Evolutionary conservation across 805 yeast species (phyloP), one percentile per base, ranked within the genome.

Genomic region (Spencermartinsiella europaea): DNA sequence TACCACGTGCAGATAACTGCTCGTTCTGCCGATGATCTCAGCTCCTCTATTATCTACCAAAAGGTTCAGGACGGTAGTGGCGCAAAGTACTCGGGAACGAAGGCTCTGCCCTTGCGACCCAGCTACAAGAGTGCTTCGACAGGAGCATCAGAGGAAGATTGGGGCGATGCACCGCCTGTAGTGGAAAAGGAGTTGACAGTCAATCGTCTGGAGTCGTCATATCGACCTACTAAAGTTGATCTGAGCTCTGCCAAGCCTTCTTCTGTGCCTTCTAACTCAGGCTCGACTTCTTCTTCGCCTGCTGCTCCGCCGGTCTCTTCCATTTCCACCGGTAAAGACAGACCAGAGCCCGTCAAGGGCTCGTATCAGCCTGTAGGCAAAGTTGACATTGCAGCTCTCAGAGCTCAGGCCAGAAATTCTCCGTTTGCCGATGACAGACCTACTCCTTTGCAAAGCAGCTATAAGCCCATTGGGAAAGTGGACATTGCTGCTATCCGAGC

Each of bases 1-100:
- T 93, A 91, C 68, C 99, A 93, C 63, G 90, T 93, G 45, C 97
- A 93, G 67, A 81, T 93, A 54, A 89, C 96, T 41, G 98, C 98
- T n/a, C 81, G 98, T 68, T 95, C 87, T 61, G 72, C 77, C 37
- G 96, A 89, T 60, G 99, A 93, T 65, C 74, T 95, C 63, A 85
- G 87, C 57, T 84, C 85, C 38, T 74, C 74, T 21, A 95, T 85
- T 49, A 76, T 93, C 48, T 65, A 88, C 55, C 73, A 79, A 38
- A 81, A 87, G 53, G 81, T 93, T 41, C 81, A 86, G 53, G 84
- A 87, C 55, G 96, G 98, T 28, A 85, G 98, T 1, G 99, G 99
- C 58, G 96, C 99, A 15, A 81, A 95, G 61, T 93, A 93, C 69
- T 59, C 58, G 52, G 61, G 35, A 33, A 34, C 50, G 10, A 16